Evolutionary conservation across 768 basidiomycete species (phyloP).

Genomic region (Clitopilus passeckerianus): DNA sequence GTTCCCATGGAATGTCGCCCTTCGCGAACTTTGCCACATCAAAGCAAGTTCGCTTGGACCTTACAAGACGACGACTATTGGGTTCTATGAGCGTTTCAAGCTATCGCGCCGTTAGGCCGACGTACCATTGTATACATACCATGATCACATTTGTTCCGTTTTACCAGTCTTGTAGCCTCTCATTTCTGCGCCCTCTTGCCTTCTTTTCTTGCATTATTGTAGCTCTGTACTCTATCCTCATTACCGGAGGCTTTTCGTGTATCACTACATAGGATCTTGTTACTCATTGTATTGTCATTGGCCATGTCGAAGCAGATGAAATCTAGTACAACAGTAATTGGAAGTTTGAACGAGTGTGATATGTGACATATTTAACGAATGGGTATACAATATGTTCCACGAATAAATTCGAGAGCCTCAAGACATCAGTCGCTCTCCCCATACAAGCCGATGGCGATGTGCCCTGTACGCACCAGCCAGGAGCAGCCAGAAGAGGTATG

Average conservation of each 20-base stretch:
- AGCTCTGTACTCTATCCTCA: too few species aligned
- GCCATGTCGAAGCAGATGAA: not conserved
- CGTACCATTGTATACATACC: not conserved
- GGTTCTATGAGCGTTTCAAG: slow-evolving; percentile 39
- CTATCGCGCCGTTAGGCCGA: slow-evolving; percentile 2
- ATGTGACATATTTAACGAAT: not conserved
- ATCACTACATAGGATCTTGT: not conserved
- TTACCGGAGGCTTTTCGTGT: too few species aligned
- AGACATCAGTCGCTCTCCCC: slow-evolving; percentile 77
- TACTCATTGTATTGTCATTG: not conserved
- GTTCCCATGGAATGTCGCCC: slow-evolving; percentile 50
- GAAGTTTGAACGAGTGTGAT: not conserved
- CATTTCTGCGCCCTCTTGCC: not conserved
- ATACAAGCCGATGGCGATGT: slow-evolving; percentile 69
- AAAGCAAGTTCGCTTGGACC: slow-evolving; percentile 37
- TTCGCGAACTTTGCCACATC: slow-evolving; percentile 43
- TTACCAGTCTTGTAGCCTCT: too few species aligned
- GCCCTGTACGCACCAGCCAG: slow-evolving; percentile 67
- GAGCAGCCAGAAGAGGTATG: slow-evolving; percentile 57
- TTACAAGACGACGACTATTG: slow-evolving; percentile 30
- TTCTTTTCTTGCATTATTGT: too few species aligned
- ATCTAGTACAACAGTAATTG: not conserved
- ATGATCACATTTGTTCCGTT: not conserved
- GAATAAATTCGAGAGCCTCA: slow-evolving; percentile 16
- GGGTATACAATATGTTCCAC: not conserved